A percentile compares a stretch with the other conserved stretches of the same genome.
These are phyloP conservation scores for Iberis pinnata DNA, from an alignment of 345 rosid genomes.

Conservation along the genomic window DNA sequence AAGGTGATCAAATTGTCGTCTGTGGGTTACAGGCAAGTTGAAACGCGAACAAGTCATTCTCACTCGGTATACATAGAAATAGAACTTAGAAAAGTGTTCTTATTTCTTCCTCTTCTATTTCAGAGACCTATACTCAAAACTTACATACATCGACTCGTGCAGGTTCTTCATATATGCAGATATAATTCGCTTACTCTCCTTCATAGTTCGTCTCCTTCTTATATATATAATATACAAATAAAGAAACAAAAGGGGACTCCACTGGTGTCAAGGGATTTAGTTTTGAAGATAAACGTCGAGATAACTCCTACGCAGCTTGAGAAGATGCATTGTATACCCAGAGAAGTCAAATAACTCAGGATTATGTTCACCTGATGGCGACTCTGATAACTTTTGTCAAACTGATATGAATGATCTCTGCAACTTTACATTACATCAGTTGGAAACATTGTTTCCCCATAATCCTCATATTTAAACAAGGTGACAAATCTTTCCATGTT, in stretches of 20 bases:
- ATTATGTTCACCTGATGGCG: conserved; percentile 37
- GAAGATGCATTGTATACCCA: conserved; percentile 43
- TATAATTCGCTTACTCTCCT: too few relatives aligned
- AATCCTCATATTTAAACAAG: conserved; percentile 59
- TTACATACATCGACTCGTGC: too few relatives aligned
- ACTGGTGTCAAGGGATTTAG: too few relatives aligned
- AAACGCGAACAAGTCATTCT: conserved; percentile 6
- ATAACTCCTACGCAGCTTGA: too few relatives aligned
- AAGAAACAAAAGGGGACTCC: too few relatives aligned
- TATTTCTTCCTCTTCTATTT: conserved; percentile 22
- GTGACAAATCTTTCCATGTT: conserved; percentile 32
- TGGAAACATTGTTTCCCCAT: conserved; percentile 39
- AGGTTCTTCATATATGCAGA: too few relatives aligned
- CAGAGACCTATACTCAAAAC: conserved; percentile 85
- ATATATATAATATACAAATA: too few relatives aligned
- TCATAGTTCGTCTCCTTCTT: too few relatives aligned
- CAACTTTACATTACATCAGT: conserved; percentile 36
- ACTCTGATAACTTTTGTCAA: conserved; percentile 69
- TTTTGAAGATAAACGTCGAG: too few relatives aligned
- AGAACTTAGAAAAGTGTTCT: too few relatives aligned
- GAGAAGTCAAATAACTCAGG: conserved; percentile 39
- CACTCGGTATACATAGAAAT: background rate
- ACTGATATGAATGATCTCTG: conserved; percentile 70
- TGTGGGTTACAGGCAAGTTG: conserved; percentile 86
- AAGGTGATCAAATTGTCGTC: conserved; percentile 91